These are phyloP conservation scores for Saturnispora kantuleensis DNA, from an alignment of 805 yeast genomes.

Conservation along the genomic window DNA sequence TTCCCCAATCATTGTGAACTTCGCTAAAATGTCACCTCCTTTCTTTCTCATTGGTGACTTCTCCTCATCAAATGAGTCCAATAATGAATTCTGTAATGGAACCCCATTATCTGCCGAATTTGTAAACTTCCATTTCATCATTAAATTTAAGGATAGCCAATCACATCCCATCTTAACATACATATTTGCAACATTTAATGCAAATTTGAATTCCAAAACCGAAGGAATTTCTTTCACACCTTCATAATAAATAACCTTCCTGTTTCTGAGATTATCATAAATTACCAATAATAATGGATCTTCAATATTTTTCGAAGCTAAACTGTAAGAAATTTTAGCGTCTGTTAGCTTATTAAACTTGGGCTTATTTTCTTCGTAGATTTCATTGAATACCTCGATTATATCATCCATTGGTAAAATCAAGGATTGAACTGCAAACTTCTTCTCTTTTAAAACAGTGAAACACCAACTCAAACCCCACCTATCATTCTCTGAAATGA, in stretches of 20 bases:
- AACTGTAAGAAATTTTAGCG: conserved; percentile 25
- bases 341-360: conserved; percentile 25
- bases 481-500: conserved; percentile 54
- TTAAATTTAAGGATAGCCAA: conserved; percentile 51
- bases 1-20: conserved; percentile 4
- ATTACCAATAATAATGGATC: conserved; percentile 75
- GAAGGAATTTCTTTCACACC: conserved; percentile 39
- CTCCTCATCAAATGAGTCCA: conserved; percentile 3
- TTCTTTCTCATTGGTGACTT: conserved; percentile 1
- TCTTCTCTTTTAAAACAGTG: conserved; percentile 48
- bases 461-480: conserved; percentile 80
- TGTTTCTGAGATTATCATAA: conserved; percentile 50
- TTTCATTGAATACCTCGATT: conserved; percentile 20
- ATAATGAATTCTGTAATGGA: not conserved
- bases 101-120: not conserved
- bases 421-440: conserved; percentile 52
- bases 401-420: conserved; percentile 42
- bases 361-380: conserved; percentile 11
- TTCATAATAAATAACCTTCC: conserved; percentile 37
- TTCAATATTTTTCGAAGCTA: conserved; percentile 30
- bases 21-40: conserved; percentile 14
- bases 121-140: conserved; percentile 58
- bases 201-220: conserved; percentile 47
- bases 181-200: conserved; percentile 53
- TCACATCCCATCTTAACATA: conserved; percentile 91